Evolutionary conservation across 371 early-diverging fungal genomes (phyloP).

Genomic region (Mucor piriformis): DNA sequence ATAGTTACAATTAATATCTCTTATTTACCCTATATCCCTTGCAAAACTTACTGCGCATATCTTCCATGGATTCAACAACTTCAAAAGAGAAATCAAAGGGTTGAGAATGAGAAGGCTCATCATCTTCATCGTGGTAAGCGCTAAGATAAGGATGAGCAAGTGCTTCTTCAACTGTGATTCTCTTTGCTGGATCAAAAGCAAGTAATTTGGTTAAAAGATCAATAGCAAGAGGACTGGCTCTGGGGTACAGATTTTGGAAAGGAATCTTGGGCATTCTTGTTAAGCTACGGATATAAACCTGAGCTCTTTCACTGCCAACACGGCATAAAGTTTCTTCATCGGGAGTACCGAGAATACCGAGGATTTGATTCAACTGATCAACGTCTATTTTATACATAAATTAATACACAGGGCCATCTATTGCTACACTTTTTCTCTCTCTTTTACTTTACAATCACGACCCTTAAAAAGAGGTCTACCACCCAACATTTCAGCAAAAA

Average conservation of each 20-base stretch:
- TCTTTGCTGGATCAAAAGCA: constrained; percentile 78
- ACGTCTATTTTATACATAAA: too few relatives aligned
- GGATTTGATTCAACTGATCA: constrained; percentile 98
- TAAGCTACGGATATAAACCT: constrained; percentile 92
- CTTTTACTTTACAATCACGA: constrained; percentile 72
- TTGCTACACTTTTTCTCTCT: background rate
- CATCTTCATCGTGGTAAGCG: constrained; percentile 79
- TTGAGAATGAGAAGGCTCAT: constrained; percentile 73
- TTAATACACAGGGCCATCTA: too few relatives aligned
- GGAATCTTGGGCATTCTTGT: constrained; percentile 89
- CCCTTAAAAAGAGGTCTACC: constrained; percentile 91
- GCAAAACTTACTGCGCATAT: constrained; percentile 76
- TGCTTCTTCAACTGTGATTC: constrained; percentile 87
- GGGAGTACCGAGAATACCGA: constrained; percentile 97
- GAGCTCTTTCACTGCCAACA: constrained; percentile 88
- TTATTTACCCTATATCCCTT: background rate
- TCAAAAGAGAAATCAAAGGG: constrained; percentile 95
- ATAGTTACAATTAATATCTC: background rate
- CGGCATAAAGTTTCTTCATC: constrained; percentile 89
- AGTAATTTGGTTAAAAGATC: constrained; percentile 82
- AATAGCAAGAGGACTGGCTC: constrained; percentile 70
- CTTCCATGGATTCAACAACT: constrained; percentile 79
- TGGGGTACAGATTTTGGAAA: constrained; percentile 83
- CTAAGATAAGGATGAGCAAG: constrained; percentile 80
- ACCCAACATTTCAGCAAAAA: constrained; percentile 95